These are phyloP conservation scores for Artemisia annua DNA, from an alignment of 129 eudicot species.

Conservation along the genomic window DNA sequence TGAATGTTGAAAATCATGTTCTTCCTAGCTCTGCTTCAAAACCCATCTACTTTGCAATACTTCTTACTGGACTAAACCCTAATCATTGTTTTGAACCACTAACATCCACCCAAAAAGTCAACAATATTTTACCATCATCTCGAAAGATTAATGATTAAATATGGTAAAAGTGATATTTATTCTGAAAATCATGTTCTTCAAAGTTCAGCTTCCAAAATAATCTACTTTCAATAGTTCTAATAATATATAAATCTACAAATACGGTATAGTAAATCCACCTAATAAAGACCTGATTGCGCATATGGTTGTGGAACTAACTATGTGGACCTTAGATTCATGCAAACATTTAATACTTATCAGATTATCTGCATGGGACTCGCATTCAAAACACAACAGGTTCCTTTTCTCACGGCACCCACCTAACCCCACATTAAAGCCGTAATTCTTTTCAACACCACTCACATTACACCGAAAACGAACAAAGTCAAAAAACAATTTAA, in stretches of 20 bases:
- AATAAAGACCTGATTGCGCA: constrained; percentile 9
- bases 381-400: background rate
- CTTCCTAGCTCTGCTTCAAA: constrained; percentile 18
- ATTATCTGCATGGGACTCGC: background rate
- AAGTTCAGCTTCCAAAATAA: too few relatives aligned
- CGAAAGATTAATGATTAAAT: too few relatives aligned
- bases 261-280: constrained; percentile 2
- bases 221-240: too few relatives aligned
- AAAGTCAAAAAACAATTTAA: too few relatives aligned
- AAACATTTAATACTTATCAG: background rate
- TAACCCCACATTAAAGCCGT: too few relatives aligned
- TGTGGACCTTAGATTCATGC: constrained; percentile 9
- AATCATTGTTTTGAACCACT: background rate
- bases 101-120: constrained; percentile 17
- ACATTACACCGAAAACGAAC: too few relatives aligned
- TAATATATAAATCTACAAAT: background rate
- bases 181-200: too few relatives aligned
- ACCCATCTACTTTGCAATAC: constrained; percentile 9
- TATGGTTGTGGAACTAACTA: background rate
- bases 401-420: too few relatives aligned
- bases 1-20: constrained; percentile 16
- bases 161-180: too few relatives aligned
- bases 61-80: background rate
- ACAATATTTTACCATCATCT: background rate
- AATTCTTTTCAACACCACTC: too few relatives aligned